Evolutionary conservation across 352 stramenopile genomes (phyloP).

Genomic region (Phytophthora pluvialis): DNA sequence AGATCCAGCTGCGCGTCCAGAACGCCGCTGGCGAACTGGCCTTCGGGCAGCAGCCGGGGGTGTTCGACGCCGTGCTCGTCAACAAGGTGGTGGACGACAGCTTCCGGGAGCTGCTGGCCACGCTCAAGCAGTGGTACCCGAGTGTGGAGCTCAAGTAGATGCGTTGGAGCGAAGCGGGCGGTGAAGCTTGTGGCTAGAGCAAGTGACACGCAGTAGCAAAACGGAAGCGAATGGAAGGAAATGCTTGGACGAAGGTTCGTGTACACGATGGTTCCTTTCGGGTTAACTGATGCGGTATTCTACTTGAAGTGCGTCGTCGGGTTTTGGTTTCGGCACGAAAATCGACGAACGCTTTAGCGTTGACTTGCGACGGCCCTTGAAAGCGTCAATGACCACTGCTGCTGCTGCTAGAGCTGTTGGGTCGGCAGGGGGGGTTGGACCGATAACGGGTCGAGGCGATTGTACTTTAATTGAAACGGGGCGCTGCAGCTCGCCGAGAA

Average conservation of each 20-base stretch:
- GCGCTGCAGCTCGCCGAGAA: slow-evolving; percentile 13
- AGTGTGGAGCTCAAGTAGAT: slow-evolving; percentile 58
- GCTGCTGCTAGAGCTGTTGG: slow-evolving; percentile 17
- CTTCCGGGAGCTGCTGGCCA: slow-evolving; percentile 72
- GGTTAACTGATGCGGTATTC: slow-evolving; percentile 52
- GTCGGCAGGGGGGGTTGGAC: slow-evolving; percentile 3
- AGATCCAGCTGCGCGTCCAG: slow-evolving; percentile 92
- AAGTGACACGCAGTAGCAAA: not conserved
- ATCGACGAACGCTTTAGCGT: slow-evolving; percentile 22
- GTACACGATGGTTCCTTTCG: not conserved
- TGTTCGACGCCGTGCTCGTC: slow-evolving; percentile 91
- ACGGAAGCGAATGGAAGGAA: not conserved
- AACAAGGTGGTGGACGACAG: slow-evolving; percentile 90
- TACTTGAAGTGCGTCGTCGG: slow-evolving; percentile 43
- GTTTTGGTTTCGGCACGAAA: slow-evolving; percentile 15
- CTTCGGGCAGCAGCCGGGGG: slow-evolving; percentile 81
- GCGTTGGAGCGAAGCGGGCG: not conserved
- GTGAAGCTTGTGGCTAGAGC: not conserved
- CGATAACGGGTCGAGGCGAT: slow-evolving; percentile 7
- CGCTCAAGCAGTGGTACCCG: slow-evolving; percentile 82
- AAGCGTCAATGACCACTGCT: slow-evolving; percentile 26
- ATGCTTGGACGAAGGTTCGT: no score
- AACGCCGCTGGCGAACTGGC: slow-evolving; percentile 95
- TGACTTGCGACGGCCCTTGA: slow-evolving; percentile 19
- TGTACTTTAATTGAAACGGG: slow-evolving; percentile 27